phyloP scores from a whole-genome alignment of 2,329 filamentous ascomycete species.

The Alternaria brassicicola region DNA sequence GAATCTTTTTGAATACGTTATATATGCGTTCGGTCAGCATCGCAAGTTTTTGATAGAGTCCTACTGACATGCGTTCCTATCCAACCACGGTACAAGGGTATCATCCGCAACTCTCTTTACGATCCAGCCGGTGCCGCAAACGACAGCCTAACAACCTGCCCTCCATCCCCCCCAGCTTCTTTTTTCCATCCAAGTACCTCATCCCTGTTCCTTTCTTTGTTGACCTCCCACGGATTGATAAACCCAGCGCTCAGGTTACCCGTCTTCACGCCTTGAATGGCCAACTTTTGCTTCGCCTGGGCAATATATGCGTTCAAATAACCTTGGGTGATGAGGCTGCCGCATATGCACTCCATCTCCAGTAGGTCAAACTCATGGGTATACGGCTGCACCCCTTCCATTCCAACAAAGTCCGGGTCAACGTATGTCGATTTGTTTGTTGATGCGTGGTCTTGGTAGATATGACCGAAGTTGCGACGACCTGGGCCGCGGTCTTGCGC shows the following conservation, averaged over 20 bases:
- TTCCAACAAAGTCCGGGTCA: conserved; percentile 55
- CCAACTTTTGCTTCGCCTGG: conserved; percentile 76
- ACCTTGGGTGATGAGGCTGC: conserved; percentile 78
- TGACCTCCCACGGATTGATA: conserved; percentile 73
- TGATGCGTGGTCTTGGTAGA: conserved; percentile 59
- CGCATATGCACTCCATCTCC: conserved; percentile 78
- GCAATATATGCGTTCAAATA: conserved; percentile 84
- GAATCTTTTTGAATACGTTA: background rate
- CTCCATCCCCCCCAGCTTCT: conserved; percentile 40
- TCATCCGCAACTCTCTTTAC: conserved; percentile 15
- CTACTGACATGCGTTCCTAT: background rate
- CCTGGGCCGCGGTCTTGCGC: conserved; percentile 37
- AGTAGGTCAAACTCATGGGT: conserved; percentile 57
- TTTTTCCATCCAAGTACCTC: conserved; percentile 79
- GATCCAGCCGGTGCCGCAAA: conserved; percentile 57
- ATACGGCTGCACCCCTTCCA: conserved; percentile 37
- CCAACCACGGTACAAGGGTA: conserved; percentile 6
- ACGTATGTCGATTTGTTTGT: conserved; percentile 48
- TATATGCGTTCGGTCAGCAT: background rate
- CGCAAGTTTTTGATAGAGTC: background rate
- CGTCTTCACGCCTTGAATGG: conserved; percentile 75
- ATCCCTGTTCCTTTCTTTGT: conserved; percentile 65
- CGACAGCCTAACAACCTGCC: conserved; percentile 63
- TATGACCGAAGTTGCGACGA: conserved; percentile 50
- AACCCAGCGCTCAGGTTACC: conserved; percentile 72